Evolutionary conservation across 257 asterid genomes (phyloP), one percentile per base, ranked within the genome.

Genomic region (Scutellaria barbata): DNA sequence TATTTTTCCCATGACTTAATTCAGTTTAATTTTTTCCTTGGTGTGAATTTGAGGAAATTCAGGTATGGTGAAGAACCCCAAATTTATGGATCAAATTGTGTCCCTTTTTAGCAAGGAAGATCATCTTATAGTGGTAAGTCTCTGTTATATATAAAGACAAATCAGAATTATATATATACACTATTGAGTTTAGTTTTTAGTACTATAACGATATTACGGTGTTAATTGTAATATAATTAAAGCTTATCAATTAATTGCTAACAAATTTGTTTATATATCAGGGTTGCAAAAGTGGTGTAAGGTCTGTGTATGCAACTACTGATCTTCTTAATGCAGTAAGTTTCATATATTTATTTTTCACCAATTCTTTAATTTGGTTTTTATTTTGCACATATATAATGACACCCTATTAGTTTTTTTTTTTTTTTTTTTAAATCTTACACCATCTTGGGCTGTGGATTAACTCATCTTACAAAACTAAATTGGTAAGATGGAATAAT

Each of bases 281-380:
- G 95, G 95, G 96, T 35, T 90, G 96, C 83, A 86, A 67, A 59
- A 84, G 84, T 69, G 96, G 96, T 8, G 91, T 90, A 5, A 86
- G 96, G 74, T 88, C 93, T 53, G 58, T 65, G 35, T 79, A 90
- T 76, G 95, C 95, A 50, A 74, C 82, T 63, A 66, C 72, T 53
- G 96, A 90, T 74, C 92, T 90, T 79, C 85, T 80, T 47, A 66
- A 77, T 39, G 89, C 79, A 14, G 95, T 88, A 80, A 84, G 87
- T 74, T 52, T 22, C 25, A 22, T 22, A 1, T 1, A 22, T 22
- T 22, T 22, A 22, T 22, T 22, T 22, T 22, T 22, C 25, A 22
- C 25, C 25, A 22, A 22, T 22, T 22, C 25, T 22, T 22, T 22
- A 18, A n/a, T 10, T 37, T 39, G 37, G 5, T 9, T 11, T 30